These are phyloP conservation scores for Dalbergia cultrata DNA, from an alignment of 306 rosid species.

Conservation along the genomic window DNA sequence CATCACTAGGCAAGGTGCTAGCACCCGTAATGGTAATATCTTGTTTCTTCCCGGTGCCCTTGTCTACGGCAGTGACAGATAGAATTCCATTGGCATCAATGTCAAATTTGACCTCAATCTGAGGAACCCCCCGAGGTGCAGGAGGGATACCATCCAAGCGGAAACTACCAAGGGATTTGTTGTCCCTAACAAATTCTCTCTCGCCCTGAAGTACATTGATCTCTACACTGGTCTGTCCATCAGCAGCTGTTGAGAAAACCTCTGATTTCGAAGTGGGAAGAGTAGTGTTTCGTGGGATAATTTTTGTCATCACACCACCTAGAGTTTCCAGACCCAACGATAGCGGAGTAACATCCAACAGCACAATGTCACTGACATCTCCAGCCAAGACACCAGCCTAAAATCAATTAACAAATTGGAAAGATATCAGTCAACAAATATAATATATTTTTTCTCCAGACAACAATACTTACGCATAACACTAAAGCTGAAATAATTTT, in stretches of 20 bases:
- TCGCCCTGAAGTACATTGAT: slow-evolving; percentile 96
- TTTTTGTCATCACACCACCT: slow-evolving; percentile 97
- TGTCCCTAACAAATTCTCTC: slow-evolving; percentile 94
- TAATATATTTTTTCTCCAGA: not conserved
- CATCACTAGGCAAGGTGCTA: slow-evolving; percentile 91
- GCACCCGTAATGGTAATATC: slow-evolving; percentile 98
- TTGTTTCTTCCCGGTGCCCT: slow-evolving; percentile 95
- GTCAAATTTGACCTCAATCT: slow-evolving; percentile 96
- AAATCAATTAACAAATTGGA: slow-evolving; percentile 1
- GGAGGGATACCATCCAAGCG: slow-evolving; percentile 96
- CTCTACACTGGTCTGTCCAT: slow-evolving; percentile 96
- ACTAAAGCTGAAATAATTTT: not conserved
- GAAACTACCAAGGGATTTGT: slow-evolving; percentile 97
- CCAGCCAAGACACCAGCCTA: slow-evolving; percentile 97
- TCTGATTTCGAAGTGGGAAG: slow-evolving; percentile 97
- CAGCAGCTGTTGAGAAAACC: slow-evolving; percentile 97
- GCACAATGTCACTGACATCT: slow-evolving; percentile 90
- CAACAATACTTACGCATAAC: not conserved
- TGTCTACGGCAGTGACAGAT: slow-evolving; percentile 87
- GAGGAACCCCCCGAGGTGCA: slow-evolving; percentile 97
- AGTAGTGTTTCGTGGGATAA: slow-evolving; percentile 94
- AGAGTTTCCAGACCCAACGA: slow-evolving; percentile 91
- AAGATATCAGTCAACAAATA: not conserved
- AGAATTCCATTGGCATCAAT: slow-evolving; percentile 95
- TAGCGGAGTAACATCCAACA: slow-evolving; percentile 84